Percentiles rank a stretch among this genome's conserved stretches.
phyloP scores from a whole-genome alignment of 305 asterid genomes.

The Solanum hybrid region DNA sequence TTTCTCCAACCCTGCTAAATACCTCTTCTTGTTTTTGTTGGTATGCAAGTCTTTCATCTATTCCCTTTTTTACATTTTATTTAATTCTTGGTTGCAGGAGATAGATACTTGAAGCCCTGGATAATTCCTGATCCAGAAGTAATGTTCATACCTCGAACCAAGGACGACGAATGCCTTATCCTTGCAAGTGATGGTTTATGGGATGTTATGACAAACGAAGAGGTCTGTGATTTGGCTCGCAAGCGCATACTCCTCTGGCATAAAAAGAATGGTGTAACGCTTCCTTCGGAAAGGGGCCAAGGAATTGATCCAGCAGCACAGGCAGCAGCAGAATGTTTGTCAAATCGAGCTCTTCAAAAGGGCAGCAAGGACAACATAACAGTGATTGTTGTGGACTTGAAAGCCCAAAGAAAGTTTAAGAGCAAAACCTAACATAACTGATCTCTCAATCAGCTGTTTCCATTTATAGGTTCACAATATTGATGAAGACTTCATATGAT shows the following conservation, averaged over 20 bases:
- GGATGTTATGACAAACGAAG: conserved; percentile 93
- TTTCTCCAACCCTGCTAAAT: not conserved
- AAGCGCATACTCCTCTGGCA: conserved; percentile 75
- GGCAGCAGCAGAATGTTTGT: conserved; percentile 77
- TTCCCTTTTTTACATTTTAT: not conserved
- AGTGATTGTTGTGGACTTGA: conserved; percentile 71
- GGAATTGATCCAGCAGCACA: conserved; percentile 92
- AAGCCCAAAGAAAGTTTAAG: conserved; percentile 63
- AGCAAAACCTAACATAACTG: conserved; percentile 23
- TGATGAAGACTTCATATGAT: conserved; percentile 14
- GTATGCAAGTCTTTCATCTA: not conserved
- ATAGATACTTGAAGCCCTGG: conserved; percentile 88
- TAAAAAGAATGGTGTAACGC: conserved; percentile 39
- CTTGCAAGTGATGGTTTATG: conserved; percentile 95
- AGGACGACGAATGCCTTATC: conserved; percentile 76
- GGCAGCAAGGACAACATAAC: conserved; percentile 90
- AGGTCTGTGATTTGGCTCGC: conserved; percentile 82
- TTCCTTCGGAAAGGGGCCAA: conserved; percentile 51
- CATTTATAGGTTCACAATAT: conserved; percentile 11
- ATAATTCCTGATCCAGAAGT: conserved; percentile 93
- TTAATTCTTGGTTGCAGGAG: conserved; percentile 44
- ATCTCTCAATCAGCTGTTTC: conserved; percentile 1
- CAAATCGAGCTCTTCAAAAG: conserved; percentile 72
- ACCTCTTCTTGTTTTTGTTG: not conserved
- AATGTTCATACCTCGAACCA: conserved; percentile 58